phyloP scores from a whole-genome alignment of 2,329 filamentous ascomycete genomes.

The Sporothrix pseudoabietina region DNA sequence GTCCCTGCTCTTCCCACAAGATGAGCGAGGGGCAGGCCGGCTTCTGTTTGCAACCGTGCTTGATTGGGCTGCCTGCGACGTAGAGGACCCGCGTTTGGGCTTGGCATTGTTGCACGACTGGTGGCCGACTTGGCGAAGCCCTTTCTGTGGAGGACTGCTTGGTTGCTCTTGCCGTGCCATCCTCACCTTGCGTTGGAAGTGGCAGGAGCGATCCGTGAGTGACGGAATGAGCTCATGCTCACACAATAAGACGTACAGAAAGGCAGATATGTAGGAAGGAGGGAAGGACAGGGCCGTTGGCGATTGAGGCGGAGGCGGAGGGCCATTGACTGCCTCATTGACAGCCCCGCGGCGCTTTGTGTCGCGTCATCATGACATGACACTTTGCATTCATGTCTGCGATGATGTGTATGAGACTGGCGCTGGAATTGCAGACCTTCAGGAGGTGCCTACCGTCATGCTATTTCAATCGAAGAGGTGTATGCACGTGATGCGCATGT shows the following conservation, averaged over 20 bases:
- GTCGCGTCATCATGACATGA: not conserved
- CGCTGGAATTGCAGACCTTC: not conserved
- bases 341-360: not conserved
- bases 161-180: constrained; percentile 4
- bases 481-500: not conserved
- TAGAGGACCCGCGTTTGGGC: constrained; percentile 24
- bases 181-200: not conserved
- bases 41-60: not conserved
- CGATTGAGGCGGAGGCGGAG: not conserved
- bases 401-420: not conserved
- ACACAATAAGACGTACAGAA: not conserved
- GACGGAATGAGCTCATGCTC: not conserved
- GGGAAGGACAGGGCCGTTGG: not conserved
- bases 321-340: not conserved
- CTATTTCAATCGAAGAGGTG: not conserved
- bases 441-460: not conserved
- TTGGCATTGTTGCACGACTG: constrained; percentile 32
- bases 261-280: not conserved
- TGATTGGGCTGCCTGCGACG: constrained; percentile 20
- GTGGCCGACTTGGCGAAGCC: not conserved
- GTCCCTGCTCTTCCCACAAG: not conserved
- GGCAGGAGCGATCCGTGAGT: constrained; percentile 15
- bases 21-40: constrained; percentile 26
- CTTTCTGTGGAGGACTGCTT: not conserved
- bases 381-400: not conserved